Conservation (phyloP, 495 filamentous ascomycete species). For the Trichoderma virens region DNA sequence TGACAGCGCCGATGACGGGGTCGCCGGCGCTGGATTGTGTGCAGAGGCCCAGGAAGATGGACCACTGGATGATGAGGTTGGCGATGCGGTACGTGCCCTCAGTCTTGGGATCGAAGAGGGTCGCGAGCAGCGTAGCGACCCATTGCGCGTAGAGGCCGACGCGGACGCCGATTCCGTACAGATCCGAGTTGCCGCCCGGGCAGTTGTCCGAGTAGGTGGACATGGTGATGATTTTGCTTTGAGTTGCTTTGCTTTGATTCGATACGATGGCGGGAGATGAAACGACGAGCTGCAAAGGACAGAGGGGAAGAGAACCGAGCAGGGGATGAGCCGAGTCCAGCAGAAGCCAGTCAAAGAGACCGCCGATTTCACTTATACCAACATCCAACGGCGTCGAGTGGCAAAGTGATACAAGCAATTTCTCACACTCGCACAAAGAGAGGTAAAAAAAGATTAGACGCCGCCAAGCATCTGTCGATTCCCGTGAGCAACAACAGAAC, state of each 20-base stretch:
- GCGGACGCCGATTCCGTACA: slow-evolving; percentile 18
- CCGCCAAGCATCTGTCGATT: too few species aligned
- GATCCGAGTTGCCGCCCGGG: slow-evolving; percentile 14
- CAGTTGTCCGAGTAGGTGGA: neutral
- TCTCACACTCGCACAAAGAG: neutral
- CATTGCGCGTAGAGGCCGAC: slow-evolving; percentile 19
- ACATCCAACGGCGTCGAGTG: neutral
- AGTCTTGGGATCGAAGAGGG: slow-evolving; percentile 16
- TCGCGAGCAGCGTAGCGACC: slow-evolving; percentile 15
- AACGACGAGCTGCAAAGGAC: too few species aligned
- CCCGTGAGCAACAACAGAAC: neutral
- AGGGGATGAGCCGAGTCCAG: too few species aligned
- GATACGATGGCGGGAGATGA: neutral
- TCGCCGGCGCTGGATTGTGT: neutral
- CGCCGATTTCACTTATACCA: neutral
- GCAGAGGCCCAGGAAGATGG: slow-evolving; percentile 16
- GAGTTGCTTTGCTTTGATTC: neutral
- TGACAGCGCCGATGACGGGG: slow-evolving; percentile 11
- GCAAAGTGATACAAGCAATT: neutral
- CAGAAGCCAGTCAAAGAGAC: neutral
- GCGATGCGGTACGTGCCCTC: slow-evolving; percentile 14
- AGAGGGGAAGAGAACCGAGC: neutral
- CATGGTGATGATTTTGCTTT: neutral
- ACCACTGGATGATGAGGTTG: slow-evolving; percentile 17
- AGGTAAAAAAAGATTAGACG: neutral